Percentiles rank a stretch among this genome's conserved stretches.
Evolutionary conservation across 495 filamentous ascomycete genomes (phyloP).

Genomic region (Rhypophila decipiens): DNA sequence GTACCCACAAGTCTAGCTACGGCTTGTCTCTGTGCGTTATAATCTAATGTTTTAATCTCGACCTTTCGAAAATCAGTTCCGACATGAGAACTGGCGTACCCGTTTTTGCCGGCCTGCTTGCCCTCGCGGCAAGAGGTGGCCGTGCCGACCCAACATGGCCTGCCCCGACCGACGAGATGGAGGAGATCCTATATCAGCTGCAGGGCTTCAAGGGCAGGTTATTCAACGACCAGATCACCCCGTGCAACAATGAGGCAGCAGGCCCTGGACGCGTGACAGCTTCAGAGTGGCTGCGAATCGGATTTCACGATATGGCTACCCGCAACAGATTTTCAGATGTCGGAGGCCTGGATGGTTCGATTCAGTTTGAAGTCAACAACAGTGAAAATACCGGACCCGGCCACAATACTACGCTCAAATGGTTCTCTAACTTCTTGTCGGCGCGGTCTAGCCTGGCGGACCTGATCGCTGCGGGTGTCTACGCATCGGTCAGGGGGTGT

Average conservation of each 20-base stretch:
- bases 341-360: constrained; percentile 56
- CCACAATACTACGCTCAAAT: constrained; percentile 49
- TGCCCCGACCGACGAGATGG: constrained; percentile 51
- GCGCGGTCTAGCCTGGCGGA: constrained; percentile 47
- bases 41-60: constrained; percentile 11
- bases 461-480: constrained; percentile 54
- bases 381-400: constrained; percentile 55
- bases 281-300: constrained; percentile 56
- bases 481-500: constrained; percentile 51
- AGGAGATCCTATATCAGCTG: constrained; percentile 56
- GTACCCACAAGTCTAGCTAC: background rate
- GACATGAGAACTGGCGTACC: constrained; percentile 20
- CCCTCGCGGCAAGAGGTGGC: constrained; percentile 20
- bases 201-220: constrained; percentile 45
- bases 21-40: background rate
- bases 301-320: constrained; percentile 59
- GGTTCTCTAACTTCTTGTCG: constrained; percentile 48
- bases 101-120: constrained; percentile 24
- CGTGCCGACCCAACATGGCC: constrained; percentile 54
- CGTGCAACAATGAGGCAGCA: constrained; percentile 49
- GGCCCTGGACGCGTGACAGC: constrained; percentile 50
- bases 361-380: constrained; percentile 51
- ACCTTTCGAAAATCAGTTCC: background rate
- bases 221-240: constrained; percentile 51
- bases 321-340: constrained; percentile 38